Conservation (phyloP, 2,329 filamentous ascomycete species). For the Calonectria ilicicola region DNA sequence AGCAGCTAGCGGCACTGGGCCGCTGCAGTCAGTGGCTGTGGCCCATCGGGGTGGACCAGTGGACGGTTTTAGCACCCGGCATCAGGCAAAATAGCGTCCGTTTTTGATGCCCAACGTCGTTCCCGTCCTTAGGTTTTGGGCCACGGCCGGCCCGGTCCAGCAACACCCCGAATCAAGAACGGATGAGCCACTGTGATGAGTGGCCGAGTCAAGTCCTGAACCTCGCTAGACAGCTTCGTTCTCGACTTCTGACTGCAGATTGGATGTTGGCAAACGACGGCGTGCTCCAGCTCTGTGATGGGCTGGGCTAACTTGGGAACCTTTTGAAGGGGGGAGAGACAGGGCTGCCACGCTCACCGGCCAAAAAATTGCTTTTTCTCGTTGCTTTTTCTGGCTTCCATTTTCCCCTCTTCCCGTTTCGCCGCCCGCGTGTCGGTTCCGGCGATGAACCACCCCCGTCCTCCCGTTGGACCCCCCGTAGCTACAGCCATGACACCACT, state of each 20-base stretch:
- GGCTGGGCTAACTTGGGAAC: background rate
- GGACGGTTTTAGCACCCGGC: slow-evolving; percentile 29
- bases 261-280: slow-evolving; percentile 4
- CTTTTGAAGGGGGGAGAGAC: slow-evolving; percentile 10
- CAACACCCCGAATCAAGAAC: slow-evolving; percentile 38
- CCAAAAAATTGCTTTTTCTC: slow-evolving; percentile 26
- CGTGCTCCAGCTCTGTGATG: slow-evolving; percentile 13
- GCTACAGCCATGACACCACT: slow-evolving; percentile 41
- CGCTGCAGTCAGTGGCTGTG: slow-evolving; percentile 38
- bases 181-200: slow-evolving; percentile 29
- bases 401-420: slow-evolving; percentile 27
- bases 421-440: slow-evolving; percentile 35
- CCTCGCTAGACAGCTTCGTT: slow-evolving; percentile 3
- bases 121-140: slow-evolving; percentile 34
- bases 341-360: slow-evolving; percentile 34
- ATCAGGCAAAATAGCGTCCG: slow-evolving; percentile 38
- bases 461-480: slow-evolving; percentile 15
- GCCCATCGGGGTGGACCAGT: slow-evolving; percentile 28
- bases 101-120: slow-evolving; percentile 43
- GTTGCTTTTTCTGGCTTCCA: slow-evolving; percentile 25
- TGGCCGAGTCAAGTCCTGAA: slow-evolving; percentile 11
- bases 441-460: slow-evolving; percentile 29
- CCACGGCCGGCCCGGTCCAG: slow-evolving; percentile 42
- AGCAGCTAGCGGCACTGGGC: slow-evolving; percentile 37
- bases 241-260: slow-evolving; percentile 6